A percentile compares a stretch with the other conserved stretches of the same genome.
phyloP scores from a whole-genome alignment of 2,329 filamentous ascomycete genomes.

The Madurella mycetomatis region DNA sequence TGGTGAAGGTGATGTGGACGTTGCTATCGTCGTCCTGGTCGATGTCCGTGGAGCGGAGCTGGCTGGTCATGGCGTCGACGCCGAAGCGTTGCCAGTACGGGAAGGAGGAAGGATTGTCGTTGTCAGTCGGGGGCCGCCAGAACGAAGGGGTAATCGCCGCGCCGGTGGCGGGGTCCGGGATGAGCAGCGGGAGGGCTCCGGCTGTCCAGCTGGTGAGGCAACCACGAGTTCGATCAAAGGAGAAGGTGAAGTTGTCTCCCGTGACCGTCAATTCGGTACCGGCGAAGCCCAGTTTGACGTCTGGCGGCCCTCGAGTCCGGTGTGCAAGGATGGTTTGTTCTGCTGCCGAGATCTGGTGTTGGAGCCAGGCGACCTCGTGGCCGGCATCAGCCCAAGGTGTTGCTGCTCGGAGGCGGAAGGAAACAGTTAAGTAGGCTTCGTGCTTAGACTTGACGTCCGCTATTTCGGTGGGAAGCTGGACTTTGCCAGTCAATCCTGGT shows the following conservation, averaged over 20 bases:
- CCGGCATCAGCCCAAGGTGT: slow-evolving; percentile 48
- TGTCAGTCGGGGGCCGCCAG: slow-evolving; percentile 63
- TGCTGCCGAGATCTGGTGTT: slow-evolving; percentile 38
- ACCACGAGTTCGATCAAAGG: slow-evolving; percentile 44
- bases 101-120: slow-evolving; percentile 52
- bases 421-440: slow-evolving; percentile 44
- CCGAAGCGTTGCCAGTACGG: slow-evolving; percentile 55
- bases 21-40: slow-evolving; percentile 15
- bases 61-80: slow-evolving; percentile 42
- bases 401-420: slow-evolving; percentile 39
- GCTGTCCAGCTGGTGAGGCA: slow-evolving; percentile 40
- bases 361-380: slow-evolving; percentile 53
- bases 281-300: slow-evolving; percentile 12
- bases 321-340: slow-evolving; percentile 18
- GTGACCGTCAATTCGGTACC: slow-evolving; percentile 26
- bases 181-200: slow-evolving; percentile 34
- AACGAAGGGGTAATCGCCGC: slow-evolving; percentile 45
- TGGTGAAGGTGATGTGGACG: slow-evolving; percentile 39
- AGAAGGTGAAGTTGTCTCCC: slow-evolving; percentile 35
- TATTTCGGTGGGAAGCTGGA: slow-evolving; percentile 32
- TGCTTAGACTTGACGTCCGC: slow-evolving; percentile 29
- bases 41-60: slow-evolving; percentile 40
- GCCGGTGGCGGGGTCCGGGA: slow-evolving; percentile 31
- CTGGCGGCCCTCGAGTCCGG: slow-evolving; percentile 17
- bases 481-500: slow-evolving; percentile 34